Evolutionary conservation across 1,139 yeast genomes (phyloP).

Genomic region (Geotrichum armillariae): DNA sequence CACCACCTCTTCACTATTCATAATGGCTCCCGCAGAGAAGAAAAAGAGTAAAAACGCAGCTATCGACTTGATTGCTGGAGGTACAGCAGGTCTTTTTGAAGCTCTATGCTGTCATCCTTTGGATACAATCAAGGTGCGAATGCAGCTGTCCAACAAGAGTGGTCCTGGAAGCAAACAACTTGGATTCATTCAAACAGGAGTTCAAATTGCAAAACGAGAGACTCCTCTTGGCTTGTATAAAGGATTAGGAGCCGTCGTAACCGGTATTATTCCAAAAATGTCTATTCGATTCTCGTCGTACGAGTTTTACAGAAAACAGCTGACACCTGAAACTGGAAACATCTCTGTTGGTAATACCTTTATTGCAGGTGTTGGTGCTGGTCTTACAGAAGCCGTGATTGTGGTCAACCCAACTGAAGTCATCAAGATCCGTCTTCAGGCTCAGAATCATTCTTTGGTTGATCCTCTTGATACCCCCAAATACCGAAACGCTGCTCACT

Average conservation of each 20-base stretch:
- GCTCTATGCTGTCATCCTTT: slow-evolving; percentile 93
- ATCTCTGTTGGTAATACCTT: slow-evolving; percentile 68
- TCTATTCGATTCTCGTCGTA: slow-evolving; percentile 94
- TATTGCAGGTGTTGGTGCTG: slow-evolving; percentile 95
- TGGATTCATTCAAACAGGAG: slow-evolving; percentile 83
- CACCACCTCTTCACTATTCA: slow-evolving; percentile 10
- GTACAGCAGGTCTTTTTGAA: slow-evolving; percentile 95
- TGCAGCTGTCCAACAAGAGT: slow-evolving; percentile 68
- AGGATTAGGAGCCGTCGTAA: slow-evolving; percentile 95
- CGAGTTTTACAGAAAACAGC: slow-evolving; percentile 76
- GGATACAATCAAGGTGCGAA: slow-evolving; percentile 88
- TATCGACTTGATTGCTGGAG: slow-evolving; percentile 89
- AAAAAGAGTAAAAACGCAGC: slow-evolving; percentile 48
- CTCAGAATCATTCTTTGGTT: slow-evolving; percentile 87
- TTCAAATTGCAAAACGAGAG: slow-evolving; percentile 74
- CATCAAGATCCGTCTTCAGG: slow-evolving; percentile 93
- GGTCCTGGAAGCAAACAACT: slow-evolving; percentile 61
- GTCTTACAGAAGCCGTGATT: slow-evolving; percentile 91
- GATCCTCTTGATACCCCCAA: slow-evolving; percentile 81
- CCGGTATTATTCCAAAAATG: slow-evolving; percentile 98
- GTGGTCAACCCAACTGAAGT: slow-evolving; percentile 98
- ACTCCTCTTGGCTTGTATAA: slow-evolving; percentile 86
- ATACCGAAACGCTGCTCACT: slow-evolving; percentile 92
- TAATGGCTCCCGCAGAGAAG: slow-evolving; percentile 29
- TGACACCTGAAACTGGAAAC: slow-evolving; percentile 62